Evolutionary conservation across 169 alveolate genomes (phyloP).

Genomic region (Eimeria sp.): DNA sequence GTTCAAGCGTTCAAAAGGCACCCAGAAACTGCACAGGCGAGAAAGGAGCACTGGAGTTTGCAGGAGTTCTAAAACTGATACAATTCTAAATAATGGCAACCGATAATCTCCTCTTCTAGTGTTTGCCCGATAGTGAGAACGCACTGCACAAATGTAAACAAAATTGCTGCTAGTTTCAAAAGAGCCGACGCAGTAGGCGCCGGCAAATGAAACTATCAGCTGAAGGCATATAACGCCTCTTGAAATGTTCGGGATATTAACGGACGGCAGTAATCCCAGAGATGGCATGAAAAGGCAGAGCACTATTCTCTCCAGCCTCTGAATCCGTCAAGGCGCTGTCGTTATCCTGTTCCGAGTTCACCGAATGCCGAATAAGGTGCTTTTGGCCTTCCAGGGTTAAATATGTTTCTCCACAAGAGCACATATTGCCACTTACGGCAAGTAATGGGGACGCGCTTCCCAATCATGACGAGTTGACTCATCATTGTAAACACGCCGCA

Average conservation of each 20-base stretch:
- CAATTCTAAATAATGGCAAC: constrained; percentile 21
- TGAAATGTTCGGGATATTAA: background rate
- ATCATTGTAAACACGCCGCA: constrained; percentile 6
- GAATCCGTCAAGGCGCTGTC: background rate
- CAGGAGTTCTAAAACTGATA: constrained; percentile 32
- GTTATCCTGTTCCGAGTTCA: background rate
- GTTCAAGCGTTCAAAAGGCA: constrained; percentile 8
- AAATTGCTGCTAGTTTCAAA: background rate
- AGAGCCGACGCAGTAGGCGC: constrained; percentile 11
- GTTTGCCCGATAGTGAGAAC: background rate
- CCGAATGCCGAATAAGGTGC: background rate
- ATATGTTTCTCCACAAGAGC: background rate
- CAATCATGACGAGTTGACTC: background rate
- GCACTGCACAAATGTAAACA: constrained; percentile 1
- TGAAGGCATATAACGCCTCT: background rate
- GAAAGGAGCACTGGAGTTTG: constrained; percentile 19
- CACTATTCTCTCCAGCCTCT: constrained; percentile 5
- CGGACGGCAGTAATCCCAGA: background rate
- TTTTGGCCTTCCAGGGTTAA: background rate
- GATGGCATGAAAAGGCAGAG: constrained; percentile 1
- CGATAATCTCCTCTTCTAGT: background rate
- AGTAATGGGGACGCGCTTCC: background rate
- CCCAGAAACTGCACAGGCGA: constrained; percentile 5
- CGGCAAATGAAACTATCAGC: constrained; percentile 26
- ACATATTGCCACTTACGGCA: background rate